Percentiles rank a stretch among this genome's conserved stretches.
Evolutionary conservation across 257 asterid genomes (phyloP).

Genomic region (Nyctanthes arbortristis): DNA sequence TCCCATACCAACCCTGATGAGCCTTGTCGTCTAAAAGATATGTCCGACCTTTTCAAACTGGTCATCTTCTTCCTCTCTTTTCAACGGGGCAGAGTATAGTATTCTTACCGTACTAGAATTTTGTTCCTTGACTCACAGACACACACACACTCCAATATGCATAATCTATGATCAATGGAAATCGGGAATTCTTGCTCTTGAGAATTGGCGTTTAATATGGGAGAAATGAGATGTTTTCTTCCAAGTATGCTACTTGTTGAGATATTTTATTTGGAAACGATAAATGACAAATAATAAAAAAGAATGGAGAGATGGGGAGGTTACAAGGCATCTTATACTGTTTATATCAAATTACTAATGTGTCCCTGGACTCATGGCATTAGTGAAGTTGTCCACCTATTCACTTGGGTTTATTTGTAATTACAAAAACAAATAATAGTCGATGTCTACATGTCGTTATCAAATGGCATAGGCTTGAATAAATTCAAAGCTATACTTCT

Average conservation of each 20-base stretch:
- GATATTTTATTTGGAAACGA: constrained; percentile 3
- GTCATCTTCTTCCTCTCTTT: constrained; percentile 16
- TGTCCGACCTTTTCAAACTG: constrained; percentile 44
- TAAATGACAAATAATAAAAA: background rate
- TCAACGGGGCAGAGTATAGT: too few relatives aligned
- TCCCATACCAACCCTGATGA: constrained; percentile 57
- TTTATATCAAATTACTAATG: constrained; percentile 1
- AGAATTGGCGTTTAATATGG: background rate
- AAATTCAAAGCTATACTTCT: too few relatives aligned
- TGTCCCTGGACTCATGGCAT: background rate
- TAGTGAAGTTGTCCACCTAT: background rate
- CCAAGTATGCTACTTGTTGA: background rate
- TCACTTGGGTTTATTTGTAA: constrained; percentile 3
- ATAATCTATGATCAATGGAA: too few relatives aligned
- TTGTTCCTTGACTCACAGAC: too few relatives aligned
- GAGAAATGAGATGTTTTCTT: background rate
- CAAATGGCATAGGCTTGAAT: too few relatives aligned
- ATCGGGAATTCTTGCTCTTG: too few relatives aligned
- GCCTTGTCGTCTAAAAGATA: constrained; percentile 49
- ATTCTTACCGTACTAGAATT: too few relatives aligned
- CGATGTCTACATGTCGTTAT: too few relatives aligned
- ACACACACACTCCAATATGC: too few relatives aligned
- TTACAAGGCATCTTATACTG: constrained; percentile 23
- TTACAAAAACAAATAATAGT: background rate
- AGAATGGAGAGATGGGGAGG: constrained; percentile 14